A percentile compares a stretch with the other conserved stretches of the same genome.
These are phyloP conservation scores for Linaria vulgaris DNA, from an alignment of 257 asterid genomes.

Conservation along the genomic window DNA sequence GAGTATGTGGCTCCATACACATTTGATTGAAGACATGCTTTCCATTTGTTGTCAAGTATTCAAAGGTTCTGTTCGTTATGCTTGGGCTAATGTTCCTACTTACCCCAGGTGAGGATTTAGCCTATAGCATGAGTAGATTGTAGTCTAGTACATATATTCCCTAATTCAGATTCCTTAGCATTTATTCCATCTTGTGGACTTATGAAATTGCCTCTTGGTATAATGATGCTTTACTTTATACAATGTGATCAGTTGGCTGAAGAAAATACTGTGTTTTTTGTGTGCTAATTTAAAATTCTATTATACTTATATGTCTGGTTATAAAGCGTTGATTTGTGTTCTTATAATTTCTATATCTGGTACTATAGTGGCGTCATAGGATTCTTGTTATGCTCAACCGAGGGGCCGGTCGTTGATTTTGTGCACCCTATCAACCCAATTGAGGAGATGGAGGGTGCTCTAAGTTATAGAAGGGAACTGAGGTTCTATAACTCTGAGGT, in stretches of 20 bases:
- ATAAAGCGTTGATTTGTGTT: neutral
- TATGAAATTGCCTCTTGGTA: neutral
- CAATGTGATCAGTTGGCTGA: neutral
- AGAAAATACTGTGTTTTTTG: neutral
- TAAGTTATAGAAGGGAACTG: constrained; percentile 60
- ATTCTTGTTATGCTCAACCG: constrained; percentile 76
- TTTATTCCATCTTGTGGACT: neutral
- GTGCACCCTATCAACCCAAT: constrained; percentile 86
- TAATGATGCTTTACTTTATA: neutral
- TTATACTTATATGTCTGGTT: constrained; percentile 2
- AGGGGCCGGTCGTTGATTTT: constrained; percentile 84
- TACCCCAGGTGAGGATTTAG: constrained; percentile 72
- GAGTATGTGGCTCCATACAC: constrained; percentile 99
- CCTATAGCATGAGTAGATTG: neutral
- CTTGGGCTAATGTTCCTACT: constrained; percentile 95
- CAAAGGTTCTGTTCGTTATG: constrained; percentile 87
- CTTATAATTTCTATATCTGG: constrained; percentile 22
- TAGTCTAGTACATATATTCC: neutral
- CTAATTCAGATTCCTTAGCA: neutral
- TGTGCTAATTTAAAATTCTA: neutral
- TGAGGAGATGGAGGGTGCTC: constrained; percentile 77
- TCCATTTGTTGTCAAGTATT: constrained; percentile 71
- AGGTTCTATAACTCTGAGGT: constrained; percentile 91
- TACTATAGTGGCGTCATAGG: constrained; percentile 82
- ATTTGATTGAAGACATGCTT: constrained; percentile 87